These are phyloP conservation scores for Trichosporon sp. DNA, from an alignment of 1,284 basidiomycete genomes.

Conservation along the genomic window DNA sequence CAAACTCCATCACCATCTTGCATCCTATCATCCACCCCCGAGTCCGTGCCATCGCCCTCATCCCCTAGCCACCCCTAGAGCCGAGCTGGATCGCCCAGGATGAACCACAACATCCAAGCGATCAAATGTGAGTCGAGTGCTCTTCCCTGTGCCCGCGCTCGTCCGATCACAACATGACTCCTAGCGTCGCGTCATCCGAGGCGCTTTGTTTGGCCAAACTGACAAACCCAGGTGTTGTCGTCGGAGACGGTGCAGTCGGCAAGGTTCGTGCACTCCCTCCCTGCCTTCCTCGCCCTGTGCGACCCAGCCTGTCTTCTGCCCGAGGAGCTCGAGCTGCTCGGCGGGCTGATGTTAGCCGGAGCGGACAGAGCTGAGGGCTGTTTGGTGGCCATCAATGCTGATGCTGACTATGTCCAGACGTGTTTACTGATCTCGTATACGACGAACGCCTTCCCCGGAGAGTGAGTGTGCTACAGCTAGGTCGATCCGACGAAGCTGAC, in stretches of 20 bases:
- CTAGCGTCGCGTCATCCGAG: neutral
- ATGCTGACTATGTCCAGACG: constrained; percentile 29
- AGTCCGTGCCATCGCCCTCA: neutral
- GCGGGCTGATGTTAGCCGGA: neutral
- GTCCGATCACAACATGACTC: neutral
- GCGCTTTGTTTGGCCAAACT: neutral
- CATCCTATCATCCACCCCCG: neutral
- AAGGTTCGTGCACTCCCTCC: constrained; percentile 60
- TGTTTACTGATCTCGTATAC: constrained; percentile 50
- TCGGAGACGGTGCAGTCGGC: constrained; percentile 98
- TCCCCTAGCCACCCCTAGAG: neutral
- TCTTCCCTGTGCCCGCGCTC: neutral
- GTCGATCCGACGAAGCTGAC: neutral
- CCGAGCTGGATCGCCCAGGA: neutral
- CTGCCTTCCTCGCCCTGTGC: neutral
- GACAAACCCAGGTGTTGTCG: constrained; percentile 64
- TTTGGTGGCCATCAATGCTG: neutral
- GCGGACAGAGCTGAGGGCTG: neutral
- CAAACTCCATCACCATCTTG: neutral
- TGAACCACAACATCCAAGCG: constrained; percentile 23
- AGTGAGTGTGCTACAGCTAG: constrained; percentile 28
- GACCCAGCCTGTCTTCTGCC: neutral
- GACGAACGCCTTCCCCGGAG: constrained; percentile 49
- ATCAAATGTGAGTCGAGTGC: constrained; percentile 20
- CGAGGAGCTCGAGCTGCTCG: neutral